phyloP scores from a whole-genome alignment of 2,329 filamentous ascomycete genomes.

The Ophiocordyceps australis region DNA sequence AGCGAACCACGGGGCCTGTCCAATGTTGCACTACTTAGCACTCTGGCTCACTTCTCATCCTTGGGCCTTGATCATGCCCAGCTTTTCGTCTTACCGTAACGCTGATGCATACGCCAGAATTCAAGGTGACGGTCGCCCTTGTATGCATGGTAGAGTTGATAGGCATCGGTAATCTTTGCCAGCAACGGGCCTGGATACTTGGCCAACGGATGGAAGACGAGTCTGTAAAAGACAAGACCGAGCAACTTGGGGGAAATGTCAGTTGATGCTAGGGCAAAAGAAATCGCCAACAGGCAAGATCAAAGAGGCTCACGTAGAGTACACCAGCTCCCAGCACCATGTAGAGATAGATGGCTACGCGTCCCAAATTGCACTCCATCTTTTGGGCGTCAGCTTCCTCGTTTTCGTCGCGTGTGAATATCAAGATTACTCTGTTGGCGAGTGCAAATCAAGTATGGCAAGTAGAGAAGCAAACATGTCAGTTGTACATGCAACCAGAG shows the following conservation, averaged over 20 bases:
- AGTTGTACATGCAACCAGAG: too few relatives aligned
- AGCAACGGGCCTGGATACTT: slow-evolving; percentile 47
- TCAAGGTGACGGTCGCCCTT: slow-evolving; percentile 59
- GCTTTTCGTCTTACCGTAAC: slow-evolving; percentile 36
- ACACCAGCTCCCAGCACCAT: slow-evolving; percentile 14
- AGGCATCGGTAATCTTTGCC: slow-evolving; percentile 43
- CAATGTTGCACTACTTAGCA: neutral
- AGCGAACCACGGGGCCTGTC: slow-evolving; percentile 49
- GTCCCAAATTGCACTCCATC: slow-evolving; percentile 3
- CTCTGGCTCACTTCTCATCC: too few relatives aligned
- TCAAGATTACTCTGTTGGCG: too few relatives aligned
- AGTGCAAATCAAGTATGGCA: too few relatives aligned
- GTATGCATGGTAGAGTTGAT: slow-evolving; percentile 56
- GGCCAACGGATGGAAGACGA: slow-evolving; percentile 46
- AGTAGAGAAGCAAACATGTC: too few relatives aligned
- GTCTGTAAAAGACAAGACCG: slow-evolving; percentile 30
- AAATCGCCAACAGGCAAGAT: too few relatives aligned
- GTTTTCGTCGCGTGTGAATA: too few relatives aligned
- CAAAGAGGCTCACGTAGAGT: slow-evolving; percentile 27
- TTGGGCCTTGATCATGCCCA: too few relatives aligned
- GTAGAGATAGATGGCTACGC: slow-evolving; percentile 21
- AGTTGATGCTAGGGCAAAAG: neutral
- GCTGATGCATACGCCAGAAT: slow-evolving; percentile 50
- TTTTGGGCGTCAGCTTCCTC: too few relatives aligned
- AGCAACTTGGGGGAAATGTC: slow-evolving; percentile 11